These are phyloP conservation scores for Cercospora zeae-maydis DNA, from an alignment of 2,329 filamentous ascomycete genomes.

Conservation along the genomic window DNA sequence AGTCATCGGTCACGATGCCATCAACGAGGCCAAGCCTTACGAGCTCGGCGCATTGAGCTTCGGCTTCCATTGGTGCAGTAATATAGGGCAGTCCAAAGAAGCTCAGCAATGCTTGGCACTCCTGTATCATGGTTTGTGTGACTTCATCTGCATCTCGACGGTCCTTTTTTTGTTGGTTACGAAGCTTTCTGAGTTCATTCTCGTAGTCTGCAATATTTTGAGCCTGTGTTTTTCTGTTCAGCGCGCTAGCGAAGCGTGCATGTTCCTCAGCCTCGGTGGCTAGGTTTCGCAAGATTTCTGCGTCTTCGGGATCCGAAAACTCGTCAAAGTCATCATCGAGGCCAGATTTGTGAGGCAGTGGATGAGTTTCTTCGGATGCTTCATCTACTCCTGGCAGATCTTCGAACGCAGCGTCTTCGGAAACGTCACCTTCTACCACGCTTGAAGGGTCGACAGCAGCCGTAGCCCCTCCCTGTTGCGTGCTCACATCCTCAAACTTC, in stretches of 20 bases:
- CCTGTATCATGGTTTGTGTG: constrained; percentile 89
- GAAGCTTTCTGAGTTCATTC: constrained; percentile 76
- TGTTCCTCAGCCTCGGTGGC: constrained; percentile 91
- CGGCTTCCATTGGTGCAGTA: constrained; percentile 97
- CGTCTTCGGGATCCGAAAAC: constrained; percentile 82
- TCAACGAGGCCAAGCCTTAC: constrained; percentile 85
- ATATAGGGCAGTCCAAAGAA: constrained; percentile 95
- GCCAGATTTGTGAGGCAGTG: constrained; percentile 30
- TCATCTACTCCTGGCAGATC: constrained; percentile 22
- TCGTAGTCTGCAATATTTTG: constrained; percentile 80
- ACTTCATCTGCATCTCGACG: constrained; percentile 94
- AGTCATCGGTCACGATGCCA: constrained; percentile 96
- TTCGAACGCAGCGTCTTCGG: constrained; percentile 22
- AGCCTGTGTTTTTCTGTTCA: constrained; percentile 70
- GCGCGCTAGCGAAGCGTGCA: constrained; percentile 80
- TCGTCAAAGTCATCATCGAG: constrained; percentile 42
- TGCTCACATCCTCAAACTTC: constrained; percentile 16
- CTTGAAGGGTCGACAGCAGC: constrained; percentile 31
- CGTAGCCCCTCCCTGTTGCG: not conserved
- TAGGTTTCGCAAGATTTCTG: constrained; percentile 80
- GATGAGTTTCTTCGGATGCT: constrained; percentile 22
- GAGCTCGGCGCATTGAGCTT: constrained; percentile 93
- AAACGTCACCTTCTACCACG: constrained; percentile 50
- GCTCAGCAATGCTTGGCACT: constrained; percentile 85
- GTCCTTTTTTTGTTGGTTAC: constrained; percentile 94